Evolutionary conservation across 2,329 filamentous ascomycete species (phyloP).

Genomic region (Acarospora socialis): DNA sequence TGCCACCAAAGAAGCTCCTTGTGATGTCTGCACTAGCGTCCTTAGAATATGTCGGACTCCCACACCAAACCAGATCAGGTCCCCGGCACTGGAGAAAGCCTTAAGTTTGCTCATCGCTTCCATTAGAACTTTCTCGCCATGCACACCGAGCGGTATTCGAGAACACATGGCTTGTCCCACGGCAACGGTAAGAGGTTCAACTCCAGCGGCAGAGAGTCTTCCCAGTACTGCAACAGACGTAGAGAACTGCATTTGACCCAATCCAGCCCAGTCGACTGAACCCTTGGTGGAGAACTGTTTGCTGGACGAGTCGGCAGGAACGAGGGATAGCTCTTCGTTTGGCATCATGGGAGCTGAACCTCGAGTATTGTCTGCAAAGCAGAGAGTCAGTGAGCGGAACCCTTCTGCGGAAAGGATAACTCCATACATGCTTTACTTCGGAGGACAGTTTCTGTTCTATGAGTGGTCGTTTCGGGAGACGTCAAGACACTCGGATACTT

Average conservation of each 20-base stretch:
- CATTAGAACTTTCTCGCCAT: conserved; percentile 9
- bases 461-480: too few relatives aligned
- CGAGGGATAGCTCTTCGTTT: too few relatives aligned
- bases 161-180: conserved; percentile 10
- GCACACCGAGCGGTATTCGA: conserved; percentile 7
- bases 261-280: conserved; percentile 3
- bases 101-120: conserved; percentile 9
- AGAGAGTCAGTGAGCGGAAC: too few relatives aligned
- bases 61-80: conserved; percentile 11
- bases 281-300: too few relatives aligned
- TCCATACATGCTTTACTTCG: too few relatives aligned
- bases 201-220: conserved; percentile 8
- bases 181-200: conserved; percentile 11
- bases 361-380: too few relatives aligned
- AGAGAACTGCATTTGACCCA: conserved; percentile 7
- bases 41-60: conserved; percentile 11
- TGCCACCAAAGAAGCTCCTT: conserved; percentile 9
- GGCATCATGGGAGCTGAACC: too few relatives aligned
- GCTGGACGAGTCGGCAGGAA: too few relatives aligned
- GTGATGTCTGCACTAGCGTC: conserved; percentile 9
- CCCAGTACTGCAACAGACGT: conserved; percentile 9
- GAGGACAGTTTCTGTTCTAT: too few relatives aligned
- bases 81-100: conserved; percentile 4
- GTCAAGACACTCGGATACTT: too few relatives aligned
- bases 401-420: too few relatives aligned